Conservation (phyloP, 768 basidiomycete species). For the Auriscalpium orientale region DNA sequence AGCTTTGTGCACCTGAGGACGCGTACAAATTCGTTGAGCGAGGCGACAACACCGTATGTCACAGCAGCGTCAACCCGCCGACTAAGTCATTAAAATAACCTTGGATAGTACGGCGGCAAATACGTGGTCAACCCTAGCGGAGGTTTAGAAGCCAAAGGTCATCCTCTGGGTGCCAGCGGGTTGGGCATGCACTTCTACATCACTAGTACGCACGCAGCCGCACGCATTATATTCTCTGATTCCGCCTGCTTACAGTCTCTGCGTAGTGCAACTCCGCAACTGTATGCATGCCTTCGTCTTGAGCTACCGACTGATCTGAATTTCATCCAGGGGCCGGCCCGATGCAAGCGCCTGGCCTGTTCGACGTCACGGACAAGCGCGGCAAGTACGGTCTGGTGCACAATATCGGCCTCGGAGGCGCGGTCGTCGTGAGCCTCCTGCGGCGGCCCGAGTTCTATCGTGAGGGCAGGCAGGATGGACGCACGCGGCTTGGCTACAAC, state of each 20-base stretch:
- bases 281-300: slow-evolving; percentile 31
- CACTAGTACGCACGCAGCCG: slow-evolving; percentile 41
- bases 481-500: slow-evolving; percentile 72
- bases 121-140: slow-evolving; percentile 82
- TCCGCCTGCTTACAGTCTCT: neutral
- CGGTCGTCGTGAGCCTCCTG: slow-evolving; percentile 68
- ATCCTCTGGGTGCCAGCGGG: slow-evolving; percentile 78
- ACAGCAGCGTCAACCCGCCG: neutral
- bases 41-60: slow-evolving; percentile 69
- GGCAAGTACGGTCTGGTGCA: slow-evolving; percentile 79
- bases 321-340: slow-evolving; percentile 61
- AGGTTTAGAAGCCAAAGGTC: slow-evolving; percentile 84
- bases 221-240: neutral
- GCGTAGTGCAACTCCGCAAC: slow-evolving; percentile 63
- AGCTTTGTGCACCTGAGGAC: slow-evolving; percentile 56
- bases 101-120: slow-evolving; percentile 66
- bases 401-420: slow-evolving; percentile 78
- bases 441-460: slow-evolving; percentile 73
- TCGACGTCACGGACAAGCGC: slow-evolving; percentile 50
- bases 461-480: slow-evolving; percentile 58
- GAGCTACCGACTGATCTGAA: neutral
- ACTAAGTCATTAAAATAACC: neutral
- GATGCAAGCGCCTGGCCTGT: slow-evolving; percentile 73
- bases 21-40: slow-evolving; percentile 69
- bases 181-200: slow-evolving; percentile 86